Percentiles rank a stretch among this genome's conserved stretches.
These are phyloP conservation scores for Oryza punctata DNA, from an alignment of 176 grass and related monocot species.

Conservation along the genomic window DNA sequence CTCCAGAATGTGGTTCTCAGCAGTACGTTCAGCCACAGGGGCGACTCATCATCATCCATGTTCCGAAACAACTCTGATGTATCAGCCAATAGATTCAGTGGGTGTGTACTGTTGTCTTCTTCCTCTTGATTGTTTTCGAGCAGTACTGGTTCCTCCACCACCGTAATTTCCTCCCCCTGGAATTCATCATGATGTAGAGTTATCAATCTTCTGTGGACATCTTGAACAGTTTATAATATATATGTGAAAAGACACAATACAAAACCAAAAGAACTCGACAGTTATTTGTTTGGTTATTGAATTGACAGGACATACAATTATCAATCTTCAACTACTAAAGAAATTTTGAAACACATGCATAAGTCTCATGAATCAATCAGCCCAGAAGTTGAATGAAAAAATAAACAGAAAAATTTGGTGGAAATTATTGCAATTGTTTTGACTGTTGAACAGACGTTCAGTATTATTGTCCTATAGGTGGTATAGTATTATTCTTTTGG, in stretches of 20 bases:
- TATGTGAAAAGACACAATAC: not conserved
- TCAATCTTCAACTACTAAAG: not conserved
- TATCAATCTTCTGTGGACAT: not conserved
- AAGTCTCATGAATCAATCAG: not conserved
- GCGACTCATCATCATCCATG: too few relatives aligned
- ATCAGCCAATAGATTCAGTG: not conserved
- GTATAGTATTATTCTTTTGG: not conserved
- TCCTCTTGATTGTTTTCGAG: not conserved
- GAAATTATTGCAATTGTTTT: not conserved
- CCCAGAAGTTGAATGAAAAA: not conserved
- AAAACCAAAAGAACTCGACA: not conserved
- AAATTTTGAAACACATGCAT: not conserved
- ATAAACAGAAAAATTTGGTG: not conserved
- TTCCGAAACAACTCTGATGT: not conserved
- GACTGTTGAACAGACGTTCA: not conserved
- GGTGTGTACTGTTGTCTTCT: not conserved
- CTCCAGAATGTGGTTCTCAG: constrained; percentile 21
- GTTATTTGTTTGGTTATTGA: not conserved
- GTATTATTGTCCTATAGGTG: not conserved
- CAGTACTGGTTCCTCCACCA: not conserved
- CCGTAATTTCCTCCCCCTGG: not conserved
- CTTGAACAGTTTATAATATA: not conserved
- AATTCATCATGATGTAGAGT: not conserved
- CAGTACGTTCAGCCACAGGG: constrained; percentile 20
- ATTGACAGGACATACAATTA: not conserved